Percentiles rank a stretch among this genome's conserved stretches.
phyloP scores from a whole-genome alignment of 2,329 filamentous ascomycete genomes.

The Colletotrichum phormii region DNA sequence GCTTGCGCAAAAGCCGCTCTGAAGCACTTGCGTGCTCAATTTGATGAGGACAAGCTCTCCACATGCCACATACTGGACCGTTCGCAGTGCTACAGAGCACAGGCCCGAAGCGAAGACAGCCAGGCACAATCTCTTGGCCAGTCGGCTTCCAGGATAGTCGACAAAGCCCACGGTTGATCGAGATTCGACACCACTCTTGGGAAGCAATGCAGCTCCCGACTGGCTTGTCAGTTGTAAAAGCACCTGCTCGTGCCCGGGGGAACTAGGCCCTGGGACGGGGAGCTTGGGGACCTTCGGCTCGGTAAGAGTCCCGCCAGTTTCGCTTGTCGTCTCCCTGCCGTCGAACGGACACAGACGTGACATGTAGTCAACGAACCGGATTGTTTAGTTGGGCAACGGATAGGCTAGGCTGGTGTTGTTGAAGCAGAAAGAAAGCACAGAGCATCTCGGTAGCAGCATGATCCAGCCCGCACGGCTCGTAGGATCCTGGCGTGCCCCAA shows the following conservation, averaged over 20 bases:
- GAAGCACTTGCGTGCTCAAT: constrained; percentile 7
- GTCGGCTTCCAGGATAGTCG: constrained; percentile 12
- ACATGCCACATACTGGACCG: constrained; percentile 23
- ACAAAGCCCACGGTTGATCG: constrained; percentile 8
- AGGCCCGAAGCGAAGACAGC: constrained; percentile 14
- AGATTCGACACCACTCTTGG: constrained; percentile 2
- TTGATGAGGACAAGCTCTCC: constrained; percentile 28
- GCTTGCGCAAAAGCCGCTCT: constrained; percentile 21
- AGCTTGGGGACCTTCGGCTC: constrained; percentile 6
- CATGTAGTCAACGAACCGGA: background rate
- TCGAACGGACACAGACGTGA: background rate
- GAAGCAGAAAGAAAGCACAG: background rate
- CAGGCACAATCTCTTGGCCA: background rate
- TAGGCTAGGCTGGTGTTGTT: background rate
- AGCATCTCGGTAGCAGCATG: background rate
- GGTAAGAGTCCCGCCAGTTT: constrained; percentile 7
- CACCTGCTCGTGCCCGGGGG: constrained; percentile 1
- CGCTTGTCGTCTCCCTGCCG: constrained; percentile 1
- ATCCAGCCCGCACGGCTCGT: background rate
- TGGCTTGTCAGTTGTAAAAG: background rate
- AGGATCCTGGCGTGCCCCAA: background rate
- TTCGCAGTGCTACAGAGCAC: constrained; percentile 8
- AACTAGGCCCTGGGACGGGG: background rate
- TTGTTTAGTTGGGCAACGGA: background rate
- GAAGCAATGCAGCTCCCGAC: background rate